phyloP scores from a whole-genome alignment of 2,329 filamentous ascomycete genomes.

The Exophiala lecanii-corni region DNA sequence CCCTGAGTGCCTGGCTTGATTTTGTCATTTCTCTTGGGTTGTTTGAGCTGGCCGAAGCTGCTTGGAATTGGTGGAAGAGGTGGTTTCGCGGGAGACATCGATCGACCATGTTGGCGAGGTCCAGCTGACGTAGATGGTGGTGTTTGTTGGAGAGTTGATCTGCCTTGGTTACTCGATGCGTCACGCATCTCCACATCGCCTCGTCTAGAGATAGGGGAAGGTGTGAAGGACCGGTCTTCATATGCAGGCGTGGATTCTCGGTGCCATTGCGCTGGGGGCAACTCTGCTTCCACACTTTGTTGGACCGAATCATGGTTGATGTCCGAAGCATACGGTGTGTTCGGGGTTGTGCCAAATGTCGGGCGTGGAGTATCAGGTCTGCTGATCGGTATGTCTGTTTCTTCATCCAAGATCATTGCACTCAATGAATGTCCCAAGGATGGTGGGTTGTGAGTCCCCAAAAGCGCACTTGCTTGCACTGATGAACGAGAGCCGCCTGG shows the following conservation, averaged over 20 bases:
- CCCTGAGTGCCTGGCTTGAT: slow-evolving; percentile 17
- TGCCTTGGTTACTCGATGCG: neutral
- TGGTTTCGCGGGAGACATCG: slow-evolving; percentile 3
- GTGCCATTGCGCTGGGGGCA: slow-evolving; percentile 10
- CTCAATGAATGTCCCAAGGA: too few relatives aligned
- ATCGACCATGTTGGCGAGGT: slow-evolving; percentile 1
- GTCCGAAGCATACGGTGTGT: slow-evolving; percentile 6
- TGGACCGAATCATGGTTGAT: slow-evolving; percentile 11
- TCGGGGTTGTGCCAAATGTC: neutral
- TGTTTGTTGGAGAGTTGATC: neutral
- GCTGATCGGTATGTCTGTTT: neutral
- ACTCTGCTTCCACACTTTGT: slow-evolving; percentile 20
- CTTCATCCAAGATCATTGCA: neutral
- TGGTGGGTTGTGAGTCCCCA: too few relatives aligned
- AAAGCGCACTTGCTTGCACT: too few relatives aligned
- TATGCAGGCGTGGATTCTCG: slow-evolving; percentile 18
- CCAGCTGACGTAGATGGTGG: neutral
- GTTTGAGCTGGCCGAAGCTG: slow-evolving; percentile 7
- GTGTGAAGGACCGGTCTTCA: slow-evolving; percentile 18
- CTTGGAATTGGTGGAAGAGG: slow-evolving; percentile 12
- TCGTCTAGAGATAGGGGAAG: slow-evolving; percentile 18
- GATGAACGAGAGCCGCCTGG: too few relatives aligned
- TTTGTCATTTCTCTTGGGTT: slow-evolving; percentile 17
- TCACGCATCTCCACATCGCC: slow-evolving; percentile 11
- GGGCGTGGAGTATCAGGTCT: neutral